A percentile compares a stretch with the other conserved stretches of the same genome.
phyloP scores from a whole-genome alignment of 495 filamentous ascomycete species.

The Penicillium coffeae region DNA sequence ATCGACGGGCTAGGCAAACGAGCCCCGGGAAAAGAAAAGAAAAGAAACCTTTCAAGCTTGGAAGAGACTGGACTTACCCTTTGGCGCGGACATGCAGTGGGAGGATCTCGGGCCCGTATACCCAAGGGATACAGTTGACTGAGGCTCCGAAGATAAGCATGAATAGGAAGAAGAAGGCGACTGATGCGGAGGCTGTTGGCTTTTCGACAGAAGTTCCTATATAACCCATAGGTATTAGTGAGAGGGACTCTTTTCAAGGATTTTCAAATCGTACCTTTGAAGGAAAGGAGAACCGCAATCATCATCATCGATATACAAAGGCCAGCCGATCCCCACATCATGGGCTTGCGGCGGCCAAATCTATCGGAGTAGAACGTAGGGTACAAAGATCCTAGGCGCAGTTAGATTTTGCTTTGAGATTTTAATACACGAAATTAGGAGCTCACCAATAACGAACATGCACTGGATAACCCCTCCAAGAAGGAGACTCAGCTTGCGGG shows the following conservation, averaged over 20 bases:
- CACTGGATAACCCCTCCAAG: too few relatives aligned
- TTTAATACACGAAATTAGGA: conserved; percentile 27
- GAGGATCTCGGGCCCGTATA: too few relatives aligned
- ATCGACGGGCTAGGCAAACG: background rate
- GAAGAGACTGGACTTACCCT: too few relatives aligned
- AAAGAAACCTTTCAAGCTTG: background rate
- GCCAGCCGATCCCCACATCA: conserved; percentile 38
- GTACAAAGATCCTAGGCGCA: conserved; percentile 33
- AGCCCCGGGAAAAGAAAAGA: background rate
- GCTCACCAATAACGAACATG: too few relatives aligned
- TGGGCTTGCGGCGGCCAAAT: conserved; percentile 33
- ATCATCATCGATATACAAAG: conserved; percentile 46
- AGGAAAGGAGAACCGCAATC: conserved; percentile 43
- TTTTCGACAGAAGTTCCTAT: too few relatives aligned
- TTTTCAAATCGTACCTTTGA: conserved; percentile 28
- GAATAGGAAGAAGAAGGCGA: conserved; percentile 49
- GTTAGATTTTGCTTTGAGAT: conserved; percentile 32
- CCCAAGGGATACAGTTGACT: too few relatives aligned
- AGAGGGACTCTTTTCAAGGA: conserved; percentile 16
- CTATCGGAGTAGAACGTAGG: conserved; percentile 43
- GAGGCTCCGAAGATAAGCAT: conserved; percentile 50
- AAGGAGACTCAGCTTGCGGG: too few relatives aligned
- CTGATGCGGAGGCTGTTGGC: conserved; percentile 29
- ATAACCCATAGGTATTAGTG: too few relatives aligned
- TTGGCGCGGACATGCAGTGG: too few relatives aligned